Base-by-base conservation (phyloP, 805 yeast genomes). In the Saccharomycopsis sp. region DNA sequence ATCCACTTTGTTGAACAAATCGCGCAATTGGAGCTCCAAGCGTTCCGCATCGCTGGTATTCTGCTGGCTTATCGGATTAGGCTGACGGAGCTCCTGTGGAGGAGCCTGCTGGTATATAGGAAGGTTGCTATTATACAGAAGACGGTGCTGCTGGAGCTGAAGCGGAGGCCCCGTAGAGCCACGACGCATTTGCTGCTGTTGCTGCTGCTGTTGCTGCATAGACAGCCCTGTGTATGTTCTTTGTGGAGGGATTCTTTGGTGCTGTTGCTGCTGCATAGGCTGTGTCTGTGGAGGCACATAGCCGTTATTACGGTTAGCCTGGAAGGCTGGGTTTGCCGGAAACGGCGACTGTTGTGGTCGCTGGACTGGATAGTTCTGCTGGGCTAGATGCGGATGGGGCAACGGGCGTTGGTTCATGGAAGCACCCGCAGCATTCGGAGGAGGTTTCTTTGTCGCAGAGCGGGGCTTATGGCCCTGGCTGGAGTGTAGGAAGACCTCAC, bases 1-100 rank as follows among this genome's bases (percentile, higher is more conserved):
- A 67, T 84, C 87, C 2, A 79, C 83, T 55, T 76, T 76, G 56
- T 78, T 82, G 63, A 82, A 82, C 15, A 81, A 73, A 3, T 75
- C 71, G 44, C 80, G 67, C 53, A 80, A 70, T 61, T 79, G 82
- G 23, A 70, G 67, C 61, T 80, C 84, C 16, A 80, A 34, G 23
- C 59, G 44, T 46, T 61, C 63, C 7, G 62, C 63, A 15, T 58
- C 62, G 3, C 52, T 41, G 21, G 61, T 61, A 21, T 44, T 48
- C 29, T 58, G 63, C 12, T 23, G 34, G 8, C 24, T 24, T 14
- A 61, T 14, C 8, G 63, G 63, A 37, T 55, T 59, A 18, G 59
- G 59, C 40, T 55, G 61, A 20, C 57, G 59, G 20, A 58, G n/a
- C 37, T 61, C 60, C 7, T 24, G 54, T 18, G 61, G 59, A 3